Percentiles rank a stretch among this genome's conserved stretches.
phyloP scores from a whole-genome alignment of 2,329 filamentous ascomycete genomes.

The Aaosphaeria arxii region DNA sequence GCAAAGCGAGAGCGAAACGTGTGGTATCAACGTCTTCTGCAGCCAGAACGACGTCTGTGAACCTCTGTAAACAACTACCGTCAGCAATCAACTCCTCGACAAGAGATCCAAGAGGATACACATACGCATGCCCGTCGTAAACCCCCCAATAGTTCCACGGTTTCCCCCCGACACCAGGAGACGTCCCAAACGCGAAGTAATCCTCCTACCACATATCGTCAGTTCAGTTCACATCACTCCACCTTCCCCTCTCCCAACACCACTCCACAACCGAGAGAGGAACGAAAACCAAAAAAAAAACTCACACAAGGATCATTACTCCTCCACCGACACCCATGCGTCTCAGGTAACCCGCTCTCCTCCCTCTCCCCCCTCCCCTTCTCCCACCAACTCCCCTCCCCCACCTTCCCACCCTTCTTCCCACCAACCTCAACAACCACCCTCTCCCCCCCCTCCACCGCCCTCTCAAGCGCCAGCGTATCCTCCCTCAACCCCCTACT shows the following conservation, averaged over 20 bases:
- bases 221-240: not conserved
- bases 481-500: not conserved
- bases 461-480: not conserved
- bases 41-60: constrained; percentile 37
- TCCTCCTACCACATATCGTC: constrained; percentile 22
- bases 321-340: constrained; percentile 27
- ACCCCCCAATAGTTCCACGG: constrained; percentile 43
- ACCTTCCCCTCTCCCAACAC: not conserved
- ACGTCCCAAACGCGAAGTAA: constrained; percentile 24
- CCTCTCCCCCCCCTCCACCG: not conserved
- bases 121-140: constrained; percentile 52
- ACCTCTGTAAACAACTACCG: constrained; percentile 36
- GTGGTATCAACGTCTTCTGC: constrained; percentile 42
- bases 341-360: constrained; percentile 24
- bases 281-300: not conserved
- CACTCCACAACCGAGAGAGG: not conserved
- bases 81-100: not conserved
- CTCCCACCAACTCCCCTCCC: constrained; percentile 24
- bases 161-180: constrained; percentile 23
- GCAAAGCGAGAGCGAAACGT: constrained; percentile 39
- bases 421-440: not conserved
- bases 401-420: not conserved
- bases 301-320: constrained; percentile 29
- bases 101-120: constrained; percentile 2
- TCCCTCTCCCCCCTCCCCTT: constrained; percentile 22